phyloP scores from a whole-genome alignment of 2,329 filamentous ascomycete species.

The Pestalotiopsis sp. region DNA sequence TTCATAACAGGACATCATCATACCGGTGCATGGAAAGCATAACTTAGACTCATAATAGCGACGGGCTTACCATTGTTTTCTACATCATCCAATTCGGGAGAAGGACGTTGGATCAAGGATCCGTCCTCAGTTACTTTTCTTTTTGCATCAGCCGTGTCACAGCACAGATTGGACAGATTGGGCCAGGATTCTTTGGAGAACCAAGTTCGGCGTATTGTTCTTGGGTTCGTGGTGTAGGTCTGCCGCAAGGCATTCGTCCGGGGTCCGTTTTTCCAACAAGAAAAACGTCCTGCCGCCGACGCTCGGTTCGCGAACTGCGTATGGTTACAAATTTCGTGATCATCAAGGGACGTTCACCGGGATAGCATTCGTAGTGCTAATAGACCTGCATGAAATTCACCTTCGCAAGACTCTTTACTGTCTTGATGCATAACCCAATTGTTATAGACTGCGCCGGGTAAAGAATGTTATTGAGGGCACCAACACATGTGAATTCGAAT shows the following conservation, averaged over 20 bases:
- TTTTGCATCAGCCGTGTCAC: too few relatives aligned
- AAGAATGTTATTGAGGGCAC: too few relatives aligned
- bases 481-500: too few relatives aligned
- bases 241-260: not conserved
- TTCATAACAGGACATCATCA: not conserved
- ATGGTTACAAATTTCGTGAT: not conserved
- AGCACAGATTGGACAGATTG: too few relatives aligned
- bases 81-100: not conserved
- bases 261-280: not conserved
- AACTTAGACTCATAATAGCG: not conserved
- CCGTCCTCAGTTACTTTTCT: not conserved
- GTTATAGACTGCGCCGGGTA: too few relatives aligned
- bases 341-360: not conserved
- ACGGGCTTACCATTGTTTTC: not conserved
- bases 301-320: not conserved
- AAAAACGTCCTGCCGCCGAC: not conserved
- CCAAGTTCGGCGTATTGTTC: not conserved
- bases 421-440: not conserved
- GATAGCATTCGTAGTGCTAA: slow-evolving; percentile 12
- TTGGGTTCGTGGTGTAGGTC: not conserved
- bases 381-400: not conserved
- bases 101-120: not conserved
- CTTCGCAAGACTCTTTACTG: not conserved
- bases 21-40: not conserved
- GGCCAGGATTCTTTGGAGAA: not conserved